Evolutionary conservation across 1,284 basidiomycete genomes (phyloP).

Genomic region (Volvariella surrecta): DNA sequence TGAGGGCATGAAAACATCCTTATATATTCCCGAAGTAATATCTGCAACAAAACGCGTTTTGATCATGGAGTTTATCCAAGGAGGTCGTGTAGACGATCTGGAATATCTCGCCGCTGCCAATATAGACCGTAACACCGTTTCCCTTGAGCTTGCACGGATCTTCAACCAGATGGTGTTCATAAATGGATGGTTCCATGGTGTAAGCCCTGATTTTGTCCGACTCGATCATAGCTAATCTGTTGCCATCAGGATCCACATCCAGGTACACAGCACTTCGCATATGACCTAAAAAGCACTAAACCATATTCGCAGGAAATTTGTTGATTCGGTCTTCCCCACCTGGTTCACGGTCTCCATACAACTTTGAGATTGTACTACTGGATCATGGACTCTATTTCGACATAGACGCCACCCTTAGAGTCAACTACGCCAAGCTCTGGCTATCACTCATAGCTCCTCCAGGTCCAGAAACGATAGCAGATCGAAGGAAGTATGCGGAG

Average conservation of each 20-base stretch:
- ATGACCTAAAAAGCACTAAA: neutral
- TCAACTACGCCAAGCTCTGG: slow-evolving; percentile 82
- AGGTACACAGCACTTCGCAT: slow-evolving; percentile 27
- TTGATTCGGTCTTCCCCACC: slow-evolving; percentile 73
- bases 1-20: slow-evolving; percentile 59
- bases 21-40: slow-evolving; percentile 89
- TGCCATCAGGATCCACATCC: slow-evolving; percentile 63
- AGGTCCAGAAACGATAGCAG: slow-evolving; percentile 51
- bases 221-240: slow-evolving; percentile 2
- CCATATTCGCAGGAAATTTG: slow-evolving; percentile 61
- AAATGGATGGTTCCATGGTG: slow-evolving; percentile 88
- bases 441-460: slow-evolving; percentile 74
- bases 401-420: slow-evolving; percentile 66
- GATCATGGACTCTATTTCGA: slow-evolving; percentile 95
- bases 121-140: slow-evolving; percentile 93
- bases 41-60: slow-evolving; percentile 81
- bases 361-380: slow-evolving; percentile 90
- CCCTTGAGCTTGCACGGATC: slow-evolving; percentile 82
- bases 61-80: slow-evolving; percentile 91
- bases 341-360: slow-evolving; percentile 72
- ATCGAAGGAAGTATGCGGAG: slow-evolving; percentile 78
- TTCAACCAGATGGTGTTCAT: slow-evolving; percentile 97
- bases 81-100: slow-evolving; percentile 86
- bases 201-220: slow-evolving; percentile 26
- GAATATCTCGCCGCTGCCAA: slow-evolving; percentile 75